phyloP scores from a whole-genome alignment of 306 rosid genomes.

The Lathyrus aphaca region DNA sequence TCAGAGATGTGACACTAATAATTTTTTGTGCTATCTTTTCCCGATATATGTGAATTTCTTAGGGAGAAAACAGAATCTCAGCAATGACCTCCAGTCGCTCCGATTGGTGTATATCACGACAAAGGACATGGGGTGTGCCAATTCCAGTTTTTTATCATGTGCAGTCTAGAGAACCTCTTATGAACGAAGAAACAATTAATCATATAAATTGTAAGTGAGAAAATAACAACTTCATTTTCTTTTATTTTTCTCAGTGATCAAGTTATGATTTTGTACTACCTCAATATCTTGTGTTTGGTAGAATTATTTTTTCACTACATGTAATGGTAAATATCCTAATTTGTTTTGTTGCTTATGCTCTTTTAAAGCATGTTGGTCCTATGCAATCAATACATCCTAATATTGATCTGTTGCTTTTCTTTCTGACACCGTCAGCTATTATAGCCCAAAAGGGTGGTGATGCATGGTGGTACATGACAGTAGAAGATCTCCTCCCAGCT shows the following conservation, averaged over 20 bases:
- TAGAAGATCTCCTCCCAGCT: slow-evolving; percentile 88
- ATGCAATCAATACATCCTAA: slow-evolving; percentile 21
- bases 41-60: slow-evolving; percentile 42
- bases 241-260: slow-evolving; percentile 6
- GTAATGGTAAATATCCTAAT: slow-evolving; percentile 23
- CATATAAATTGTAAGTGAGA: slow-evolving; percentile 72
- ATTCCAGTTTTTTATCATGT: slow-evolving; percentile 95
- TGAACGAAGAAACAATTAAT: slow-evolving; percentile 86
- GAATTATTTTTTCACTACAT: slow-evolving; percentile 2
- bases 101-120: slow-evolving; percentile 99
- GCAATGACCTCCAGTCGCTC: slow-evolving; percentile 92
- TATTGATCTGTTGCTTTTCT: slow-evolving; percentile 35
- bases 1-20: slow-evolving; percentile 28
- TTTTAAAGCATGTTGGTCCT: slow-evolving; percentile 32
- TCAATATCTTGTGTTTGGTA: neutral
- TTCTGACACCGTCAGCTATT: slow-evolving; percentile 63
- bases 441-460: slow-evolving; percentile 94
- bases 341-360: slow-evolving; percentile 32
- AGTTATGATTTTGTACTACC: slow-evolving; percentile 9
- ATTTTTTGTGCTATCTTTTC: slow-evolving; percentile 29
- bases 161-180: slow-evolving; percentile 84
- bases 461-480: slow-evolving; percentile 99
- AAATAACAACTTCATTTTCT: slow-evolving; percentile 25
- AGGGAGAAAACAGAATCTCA: slow-evolving; percentile 96
- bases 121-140: slow-evolving; percentile 99